A percentile compares a stretch with the other conserved stretches of the same genome.
These are phyloP conservation scores for Ophiostoma ips DNA, from an alignment of 2,329 filamentous ascomycete genomes.

Conservation along the genomic window DNA sequence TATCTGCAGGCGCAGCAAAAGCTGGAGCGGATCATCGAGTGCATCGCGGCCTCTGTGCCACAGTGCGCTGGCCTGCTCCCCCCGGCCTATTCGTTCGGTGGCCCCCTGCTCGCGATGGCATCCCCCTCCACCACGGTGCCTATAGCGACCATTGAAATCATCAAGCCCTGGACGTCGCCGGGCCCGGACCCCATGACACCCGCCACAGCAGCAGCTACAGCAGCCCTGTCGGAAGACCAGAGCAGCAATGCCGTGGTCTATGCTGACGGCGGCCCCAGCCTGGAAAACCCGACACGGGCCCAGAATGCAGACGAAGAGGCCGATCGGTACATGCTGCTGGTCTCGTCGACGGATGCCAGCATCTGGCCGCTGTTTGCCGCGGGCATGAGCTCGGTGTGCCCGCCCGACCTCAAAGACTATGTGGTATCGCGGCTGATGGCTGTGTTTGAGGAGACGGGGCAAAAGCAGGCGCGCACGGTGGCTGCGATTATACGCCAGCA, in stretches of 20 bases:
- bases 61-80: constrained; percentile 36
- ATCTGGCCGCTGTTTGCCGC: constrained; percentile 37
- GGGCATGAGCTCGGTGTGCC: constrained; percentile 33
- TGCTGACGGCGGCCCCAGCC: constrained; percentile 21
- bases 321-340: constrained; percentile 33
- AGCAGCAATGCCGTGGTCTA: constrained; percentile 6
- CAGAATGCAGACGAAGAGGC: constrained; percentile 24
- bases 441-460: constrained; percentile 31
- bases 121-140: not conserved
- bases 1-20: constrained; percentile 25
- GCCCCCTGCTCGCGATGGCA: constrained; percentile 9
- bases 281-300: constrained; percentile 27
- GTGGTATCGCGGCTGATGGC: constrained; percentile 30
- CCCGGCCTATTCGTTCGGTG: constrained; percentile 22
- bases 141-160: constrained; percentile 10
- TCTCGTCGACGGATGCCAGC: constrained; percentile 32
- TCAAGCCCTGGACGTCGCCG: constrained; percentile 7
- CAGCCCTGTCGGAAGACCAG: not conserved
- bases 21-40: constrained; percentile 26
- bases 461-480: constrained; percentile 30
- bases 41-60: constrained; percentile 32
- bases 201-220: not conserved
- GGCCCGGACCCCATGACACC: constrained; percentile 7
- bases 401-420: constrained; percentile 27
- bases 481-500: constrained; percentile 28